Conservation (phyloP, 805 yeast genomes). For the Debaryomyces hansenii region DNA sequence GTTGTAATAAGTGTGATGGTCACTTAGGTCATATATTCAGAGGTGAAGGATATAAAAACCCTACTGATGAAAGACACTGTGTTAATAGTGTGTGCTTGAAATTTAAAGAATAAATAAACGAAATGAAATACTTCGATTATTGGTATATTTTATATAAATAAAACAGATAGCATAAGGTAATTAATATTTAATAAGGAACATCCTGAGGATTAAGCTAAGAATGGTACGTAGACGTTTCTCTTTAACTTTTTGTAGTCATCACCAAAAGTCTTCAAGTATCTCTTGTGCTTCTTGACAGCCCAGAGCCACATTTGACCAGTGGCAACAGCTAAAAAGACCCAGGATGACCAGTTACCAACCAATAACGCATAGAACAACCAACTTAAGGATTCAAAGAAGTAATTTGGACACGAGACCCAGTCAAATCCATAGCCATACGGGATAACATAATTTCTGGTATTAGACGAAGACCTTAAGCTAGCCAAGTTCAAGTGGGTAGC, state of each 20-base stretch:
- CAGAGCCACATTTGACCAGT: constrained; percentile 84
- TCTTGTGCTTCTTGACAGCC: constrained; percentile 84
- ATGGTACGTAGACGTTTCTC: constrained; percentile 75
- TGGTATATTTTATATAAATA: background rate
- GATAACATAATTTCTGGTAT: constrained; percentile 55
- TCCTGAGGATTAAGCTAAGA: constrained; percentile 43
- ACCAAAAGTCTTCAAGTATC: constrained; percentile 68
- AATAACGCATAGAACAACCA: constrained; percentile 75
- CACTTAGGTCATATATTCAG: constrained; percentile 94
- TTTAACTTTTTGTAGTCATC: constrained; percentile 76
- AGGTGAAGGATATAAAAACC: constrained; percentile 89
- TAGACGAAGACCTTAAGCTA: constrained; percentile 53
- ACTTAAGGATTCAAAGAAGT: constrained; percentile 77
- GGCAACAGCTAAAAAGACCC: constrained; percentile 69
- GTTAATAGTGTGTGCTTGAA: constrained; percentile 84
- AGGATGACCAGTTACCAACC: constrained; percentile 75
- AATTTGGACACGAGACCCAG: constrained; percentile 87
- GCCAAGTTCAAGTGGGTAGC: constrained; percentile 69
- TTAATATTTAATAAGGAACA: background rate
- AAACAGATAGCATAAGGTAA: background rate
- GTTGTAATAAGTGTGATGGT: constrained; percentile 85
- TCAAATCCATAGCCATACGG: constrained; percentile 86
- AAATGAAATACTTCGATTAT: background rate
- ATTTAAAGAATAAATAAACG: constrained; percentile 34
- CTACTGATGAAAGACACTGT: constrained; percentile 92